Evolutionary conservation across 306 rosid genomes (phyloP).

Genomic region (Cicer yamashitae): DNA sequence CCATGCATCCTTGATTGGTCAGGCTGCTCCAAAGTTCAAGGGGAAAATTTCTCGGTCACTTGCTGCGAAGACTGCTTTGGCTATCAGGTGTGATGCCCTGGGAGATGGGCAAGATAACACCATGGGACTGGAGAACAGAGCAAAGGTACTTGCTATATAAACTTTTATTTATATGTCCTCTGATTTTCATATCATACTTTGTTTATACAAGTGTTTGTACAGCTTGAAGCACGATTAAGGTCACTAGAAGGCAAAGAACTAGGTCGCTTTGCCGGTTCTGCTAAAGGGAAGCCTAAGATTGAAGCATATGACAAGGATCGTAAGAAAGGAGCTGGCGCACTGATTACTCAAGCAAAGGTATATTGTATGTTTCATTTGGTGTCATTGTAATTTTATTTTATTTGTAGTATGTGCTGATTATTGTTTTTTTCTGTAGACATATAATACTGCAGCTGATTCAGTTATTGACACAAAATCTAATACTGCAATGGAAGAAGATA

Average conservation of each 20-base stretch:
- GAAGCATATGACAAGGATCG: conserved; percentile 89
- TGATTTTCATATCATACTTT: not conserved
- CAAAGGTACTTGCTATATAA: conserved; percentile 58
- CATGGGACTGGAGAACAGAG: conserved; percentile 82
- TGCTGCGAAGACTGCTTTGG: conserved; percentile 83
- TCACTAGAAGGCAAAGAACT: conserved; percentile 86
- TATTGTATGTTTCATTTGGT: conserved; percentile 33
- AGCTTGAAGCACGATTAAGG: conserved; percentile 88
- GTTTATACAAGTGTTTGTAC: conserved; percentile 14
- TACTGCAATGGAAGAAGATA: conserved; percentile 52
- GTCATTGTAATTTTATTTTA: not conserved
- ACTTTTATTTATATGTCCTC: not conserved
- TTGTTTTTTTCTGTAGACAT: conserved; percentile 60
- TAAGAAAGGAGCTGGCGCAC: conserved; percentile 79
- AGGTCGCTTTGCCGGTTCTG: conserved; percentile 81
- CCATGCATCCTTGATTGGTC: conserved; percentile 94
- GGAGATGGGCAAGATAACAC: conserved; percentile 82
- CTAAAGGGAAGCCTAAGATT: conserved; percentile 89
- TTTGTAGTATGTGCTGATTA: not conserved
- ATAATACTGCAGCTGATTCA: conserved; percentile 84
- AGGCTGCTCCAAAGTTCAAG: conserved; percentile 87
- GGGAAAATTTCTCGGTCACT: conserved; percentile 93
- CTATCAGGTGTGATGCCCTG: conserved; percentile 87
- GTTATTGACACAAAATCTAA: conserved; percentile 53
- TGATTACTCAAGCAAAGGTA: conserved; percentile 88